Base-by-base conservation (phyloP, 495 filamentous ascomycete species). In the Hypoxylon intermedium region DNA sequence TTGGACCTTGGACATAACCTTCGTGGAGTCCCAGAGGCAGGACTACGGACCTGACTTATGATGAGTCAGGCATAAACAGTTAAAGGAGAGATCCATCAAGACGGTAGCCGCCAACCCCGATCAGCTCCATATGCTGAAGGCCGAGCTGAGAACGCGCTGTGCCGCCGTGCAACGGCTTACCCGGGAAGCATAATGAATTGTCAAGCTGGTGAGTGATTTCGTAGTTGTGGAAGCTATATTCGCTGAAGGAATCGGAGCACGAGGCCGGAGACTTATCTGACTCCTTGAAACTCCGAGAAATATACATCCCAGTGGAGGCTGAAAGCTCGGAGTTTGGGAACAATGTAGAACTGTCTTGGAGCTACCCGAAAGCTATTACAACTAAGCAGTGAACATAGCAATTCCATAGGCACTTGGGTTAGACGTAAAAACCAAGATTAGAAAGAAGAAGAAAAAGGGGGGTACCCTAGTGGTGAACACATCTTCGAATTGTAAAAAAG, bases 211-310 rank as follows among this genome's bases (percentile, higher is more conserved):
- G n/a, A n/a, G n/a, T n/a, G n/a, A n/a, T n/a, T n/a, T n/a, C n/a
- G n/a, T n/a, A n/a, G n/a, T n/a, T n/a, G n/a, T n/a, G n/a, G n/a
- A n/a, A n/a, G n/a, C n/a, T n/a, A n/a, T n/a, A n/a, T n/a, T n/a
- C n/a, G n/a, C n/a, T n/a, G n/a, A 36, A 48, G 60, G 48, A 44
- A 38, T 30, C 49, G 36, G 37, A 41, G 49, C 42, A 44, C 26
- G 40, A 51, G 50, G 21, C 36, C 43, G 54, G 47, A 37, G 23
- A 40, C 36, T 26, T 50, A 20, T 9, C 41, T 38, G n/a, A 30
- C 20, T 47, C 30, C 37, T 40, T 43, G 38, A 63, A 58, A 63
- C 53, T 63, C 60, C 60, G 60, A 58, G 23, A 34, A 45, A 33
- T 6, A 34, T 16, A 47, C 19, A 16, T 18, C 21, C 13, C 13